Conservation (phyloP, 495 filamentous ascomycete species). For the Hypoxylon trugodes region DNA sequence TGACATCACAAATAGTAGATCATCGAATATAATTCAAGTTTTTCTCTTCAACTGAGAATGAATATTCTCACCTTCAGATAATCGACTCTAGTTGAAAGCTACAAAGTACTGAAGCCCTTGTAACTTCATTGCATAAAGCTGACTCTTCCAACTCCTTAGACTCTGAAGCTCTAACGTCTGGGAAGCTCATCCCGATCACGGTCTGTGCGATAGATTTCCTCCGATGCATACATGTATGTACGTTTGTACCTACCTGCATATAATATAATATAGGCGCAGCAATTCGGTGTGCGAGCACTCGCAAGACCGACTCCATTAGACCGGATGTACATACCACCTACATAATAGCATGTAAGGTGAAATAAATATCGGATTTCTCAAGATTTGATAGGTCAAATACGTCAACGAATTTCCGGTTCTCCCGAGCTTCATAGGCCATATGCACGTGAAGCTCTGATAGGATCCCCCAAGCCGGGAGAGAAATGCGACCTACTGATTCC, state of each 20-base stretch:
- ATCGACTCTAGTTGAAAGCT: too few relatives aligned
- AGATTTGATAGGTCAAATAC: neutral
- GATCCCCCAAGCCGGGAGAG: conserved; percentile 1
- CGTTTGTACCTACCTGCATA: neutral
- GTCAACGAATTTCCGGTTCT: conserved; percentile 20
- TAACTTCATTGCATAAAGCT: conserved; percentile 10
- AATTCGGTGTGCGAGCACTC: neutral
- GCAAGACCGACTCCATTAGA: neutral
- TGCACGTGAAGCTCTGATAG: conserved; percentile 34
- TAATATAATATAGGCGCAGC: neutral
- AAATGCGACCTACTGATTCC: conserved; percentile 31
- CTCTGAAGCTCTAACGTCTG: conserved; percentile 23
- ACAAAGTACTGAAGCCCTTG: too few relatives aligned
- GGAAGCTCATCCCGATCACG: conserved; percentile 6
- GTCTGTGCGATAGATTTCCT: conserved; percentile 24
- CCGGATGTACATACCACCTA: too few relatives aligned
- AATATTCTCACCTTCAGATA: too few relatives aligned
- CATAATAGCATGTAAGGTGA: too few relatives aligned
- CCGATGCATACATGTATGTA: neutral
- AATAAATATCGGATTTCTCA: too few relatives aligned
- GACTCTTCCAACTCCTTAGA: neutral
- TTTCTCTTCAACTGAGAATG: too few relatives aligned
- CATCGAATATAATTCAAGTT: neutral
- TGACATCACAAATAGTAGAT: conserved; percentile 1
- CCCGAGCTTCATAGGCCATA: conserved; percentile 8